Conservation (phyloP, 2,329 filamentous ascomycete species). For the Phyllosticta citriasiana region DNA sequence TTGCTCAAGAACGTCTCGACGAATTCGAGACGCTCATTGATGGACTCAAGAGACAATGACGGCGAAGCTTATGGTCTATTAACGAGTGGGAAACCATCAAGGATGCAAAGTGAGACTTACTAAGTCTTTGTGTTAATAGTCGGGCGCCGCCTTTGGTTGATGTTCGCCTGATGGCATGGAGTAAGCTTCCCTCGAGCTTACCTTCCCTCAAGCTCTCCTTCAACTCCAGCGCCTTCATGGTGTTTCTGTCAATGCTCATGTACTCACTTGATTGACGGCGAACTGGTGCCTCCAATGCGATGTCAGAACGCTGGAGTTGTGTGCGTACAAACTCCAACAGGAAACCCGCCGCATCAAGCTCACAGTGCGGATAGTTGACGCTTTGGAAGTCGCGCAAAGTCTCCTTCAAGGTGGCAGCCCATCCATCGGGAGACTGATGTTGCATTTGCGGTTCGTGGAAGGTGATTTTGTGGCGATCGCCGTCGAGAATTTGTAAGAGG, state of each 20-base stretch:
- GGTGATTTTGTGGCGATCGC: conserved; percentile 67
- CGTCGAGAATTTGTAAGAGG: conserved; percentile 58
- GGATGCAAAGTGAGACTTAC: conserved; percentile 31
- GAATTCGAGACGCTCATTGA: conserved; percentile 70
- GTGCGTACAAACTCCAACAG: conserved; percentile 78
- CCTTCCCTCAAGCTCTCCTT: conserved; percentile 76
- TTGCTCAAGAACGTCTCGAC: conserved; percentile 64
- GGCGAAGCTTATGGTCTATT: conserved; percentile 51
- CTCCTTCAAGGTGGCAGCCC: conserved; percentile 68
- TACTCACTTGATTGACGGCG: conserved; percentile 64
- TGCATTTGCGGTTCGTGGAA: conserved; percentile 47
- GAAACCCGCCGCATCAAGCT: conserved; percentile 67
- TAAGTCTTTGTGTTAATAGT: conserved; percentile 74
- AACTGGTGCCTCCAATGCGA: conserved; percentile 75
- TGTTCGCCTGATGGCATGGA: conserved; percentile 82
- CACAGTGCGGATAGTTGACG: conserved; percentile 52
- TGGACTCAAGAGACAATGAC: conserved; percentile 73
- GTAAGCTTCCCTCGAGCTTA: conserved; percentile 66
- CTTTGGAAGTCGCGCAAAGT: conserved; percentile 42
- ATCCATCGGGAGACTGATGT: conserved; percentile 48
- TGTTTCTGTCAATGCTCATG: conserved; percentile 89
- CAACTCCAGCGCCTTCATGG: conserved; percentile 79
- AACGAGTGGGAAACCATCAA: neutral
- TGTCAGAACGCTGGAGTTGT: conserved; percentile 63
- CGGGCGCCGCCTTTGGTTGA: conserved; percentile 86